Evolutionary conservation across 1,284 basidiomycete species (phyloP).

Genomic region (Heliocybe sulcata): DNA sequence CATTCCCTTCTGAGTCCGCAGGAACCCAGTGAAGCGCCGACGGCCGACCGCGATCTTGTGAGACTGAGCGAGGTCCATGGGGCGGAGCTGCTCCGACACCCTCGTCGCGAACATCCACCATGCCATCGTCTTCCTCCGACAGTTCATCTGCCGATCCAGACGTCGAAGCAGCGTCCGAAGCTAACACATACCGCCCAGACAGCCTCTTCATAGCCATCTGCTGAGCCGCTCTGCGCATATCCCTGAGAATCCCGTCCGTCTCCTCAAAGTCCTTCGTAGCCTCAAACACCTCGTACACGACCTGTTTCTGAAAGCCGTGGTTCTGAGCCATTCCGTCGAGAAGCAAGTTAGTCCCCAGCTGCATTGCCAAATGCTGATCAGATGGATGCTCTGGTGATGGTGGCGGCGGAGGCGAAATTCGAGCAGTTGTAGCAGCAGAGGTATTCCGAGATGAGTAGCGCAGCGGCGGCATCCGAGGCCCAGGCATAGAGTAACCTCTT

Average conservation of each 20-base stretch:
- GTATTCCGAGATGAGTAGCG: neutral
- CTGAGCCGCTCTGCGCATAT: neutral
- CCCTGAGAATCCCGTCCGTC: neutral
- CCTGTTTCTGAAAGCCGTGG: neutral
- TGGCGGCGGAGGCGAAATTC: neutral
- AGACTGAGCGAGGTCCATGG: neutral
- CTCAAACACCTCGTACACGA: neutral
- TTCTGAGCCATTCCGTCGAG: neutral
- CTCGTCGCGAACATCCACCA: neutral
- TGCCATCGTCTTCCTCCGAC: neutral
- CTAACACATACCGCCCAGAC: neutral
- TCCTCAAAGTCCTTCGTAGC: neutral
- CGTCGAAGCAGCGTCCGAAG: neutral
- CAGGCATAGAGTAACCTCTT: neutral
- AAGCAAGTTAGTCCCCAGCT: neutral
- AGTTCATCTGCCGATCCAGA: neutral
- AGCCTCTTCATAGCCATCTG: neutral
- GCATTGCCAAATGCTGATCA: neutral
- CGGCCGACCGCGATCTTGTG: neutral
- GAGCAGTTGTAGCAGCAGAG: neutral
- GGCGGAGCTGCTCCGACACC: neutral
- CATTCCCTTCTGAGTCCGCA: neutral
- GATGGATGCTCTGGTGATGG: neutral
- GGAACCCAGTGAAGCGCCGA: neutral
- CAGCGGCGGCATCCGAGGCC: neutral